phyloP scores from a whole-genome alignment of 495 filamentous ascomycete species.

The Letharia lupina region DNA sequence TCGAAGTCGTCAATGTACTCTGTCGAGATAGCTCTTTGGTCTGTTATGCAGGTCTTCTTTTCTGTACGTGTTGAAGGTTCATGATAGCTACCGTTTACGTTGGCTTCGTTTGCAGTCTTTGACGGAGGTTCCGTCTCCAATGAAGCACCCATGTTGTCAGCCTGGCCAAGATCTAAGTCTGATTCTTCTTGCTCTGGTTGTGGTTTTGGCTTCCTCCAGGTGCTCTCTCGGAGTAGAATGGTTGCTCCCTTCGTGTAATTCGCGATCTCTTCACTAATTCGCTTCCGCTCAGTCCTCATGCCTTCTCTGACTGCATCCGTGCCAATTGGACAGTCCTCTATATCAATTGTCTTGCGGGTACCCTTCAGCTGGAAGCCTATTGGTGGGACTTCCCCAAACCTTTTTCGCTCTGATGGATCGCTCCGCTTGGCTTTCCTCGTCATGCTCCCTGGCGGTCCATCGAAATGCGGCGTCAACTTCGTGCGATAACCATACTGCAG shows the following conservation, averaged over 20 bases:
- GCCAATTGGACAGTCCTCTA: conserved; percentile 94
- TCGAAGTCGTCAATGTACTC: conserved; percentile 81
- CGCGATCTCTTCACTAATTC: conserved; percentile 58
- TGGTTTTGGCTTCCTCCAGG: conserved; percentile 48
- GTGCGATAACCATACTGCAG: conserved; percentile 90
- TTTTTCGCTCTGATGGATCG: conserved; percentile 29
- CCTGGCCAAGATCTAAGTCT: neutral
- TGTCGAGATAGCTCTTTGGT: conserved; percentile 66
- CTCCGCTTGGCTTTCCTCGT: conserved; percentile 35
- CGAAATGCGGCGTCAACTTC: conserved; percentile 93
- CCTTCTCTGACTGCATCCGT: conserved; percentile 75
- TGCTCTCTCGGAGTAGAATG: conserved; percentile 79
- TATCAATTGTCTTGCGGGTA: conserved; percentile 65
- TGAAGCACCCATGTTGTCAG: neutral
- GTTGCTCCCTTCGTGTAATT: conserved; percentile 78
- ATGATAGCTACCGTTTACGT: conserved; percentile 24
- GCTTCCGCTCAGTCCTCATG: conserved; percentile 61
- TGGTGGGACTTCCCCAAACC: conserved; percentile 51
- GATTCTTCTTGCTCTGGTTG: neutral
- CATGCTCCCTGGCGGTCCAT: conserved; percentile 49
- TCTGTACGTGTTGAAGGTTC: conserved; percentile 49
- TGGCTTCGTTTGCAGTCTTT: neutral
- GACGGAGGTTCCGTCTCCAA: neutral
- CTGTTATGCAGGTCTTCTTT: conserved; percentile 77
- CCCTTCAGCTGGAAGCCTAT: conserved; percentile 90